Base-by-base conservation (phyloP, 345 rosid genomes). In the Melastoma malabathricum region DNA sequence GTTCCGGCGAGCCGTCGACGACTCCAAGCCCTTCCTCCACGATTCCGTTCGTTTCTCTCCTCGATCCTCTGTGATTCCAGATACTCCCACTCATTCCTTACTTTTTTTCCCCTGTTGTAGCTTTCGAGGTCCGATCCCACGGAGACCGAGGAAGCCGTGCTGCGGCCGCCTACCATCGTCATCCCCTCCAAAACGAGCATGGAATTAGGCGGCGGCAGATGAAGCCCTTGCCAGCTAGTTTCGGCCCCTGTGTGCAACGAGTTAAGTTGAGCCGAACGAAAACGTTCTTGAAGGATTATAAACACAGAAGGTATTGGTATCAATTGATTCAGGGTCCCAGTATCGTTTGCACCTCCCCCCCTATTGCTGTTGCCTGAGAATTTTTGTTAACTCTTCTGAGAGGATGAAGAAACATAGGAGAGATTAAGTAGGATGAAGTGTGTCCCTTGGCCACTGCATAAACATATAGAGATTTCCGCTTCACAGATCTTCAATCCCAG, bases 141-240 rank as follows among this genome's bases (percentile, higher is more conserved):
- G 48, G 86, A 82, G 68, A 78, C 82, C 0, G 86, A 80, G 64
- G 92, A 86, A 68, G 84, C 88, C 18, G 82, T 83, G 63, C 70
- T 86, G 50, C 67, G 74, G 45, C 59, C 80, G 80, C 88, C 85
- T 49, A 70, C 71, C 55, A 66, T 72, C 14, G 13, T 29, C 22
- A 18, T 27, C 50, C 52, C 44, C 41, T 12, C 54, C 15, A 39
- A 10, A 60, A 55, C 63, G 0, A 46, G 59, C 29, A 1, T 34
- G 23, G 44, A 4, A 48, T n/a, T 29, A 25, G 6, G 13, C 39
- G 18, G 13, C 19, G 18, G 34, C 16, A 3, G 58, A 13, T 44
- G 58, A 54, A 5, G 39, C 44, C 38, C 25, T 31, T 50, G n/a
- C 31, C 3, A 50, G n/a, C 19, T 31, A 8, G 12, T 17, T 50